Conservation (phyloP, 441 rosid species). For the Gossypium aridum region DNA sequence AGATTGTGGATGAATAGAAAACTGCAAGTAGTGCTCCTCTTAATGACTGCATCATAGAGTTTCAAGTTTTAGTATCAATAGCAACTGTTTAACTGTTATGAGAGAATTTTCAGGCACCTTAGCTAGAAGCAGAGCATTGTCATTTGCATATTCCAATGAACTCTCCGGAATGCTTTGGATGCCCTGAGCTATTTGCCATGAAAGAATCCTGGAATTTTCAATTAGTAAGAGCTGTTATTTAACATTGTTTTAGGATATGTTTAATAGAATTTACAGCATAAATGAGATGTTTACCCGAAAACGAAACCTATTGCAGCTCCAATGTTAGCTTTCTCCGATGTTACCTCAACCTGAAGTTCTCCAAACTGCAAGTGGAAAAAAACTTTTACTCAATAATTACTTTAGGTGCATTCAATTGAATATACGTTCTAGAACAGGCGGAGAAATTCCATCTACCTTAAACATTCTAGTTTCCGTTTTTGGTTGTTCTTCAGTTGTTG, state of each 20-base stretch:
- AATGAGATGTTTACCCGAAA: constrained; percentile 54
- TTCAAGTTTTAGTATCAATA: constrained; percentile 2
- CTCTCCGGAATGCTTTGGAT: constrained; percentile 69
- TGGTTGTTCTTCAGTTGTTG: constrained; percentile 31
- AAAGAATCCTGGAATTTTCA: constrained; percentile 52
- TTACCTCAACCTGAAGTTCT: constrained; percentile 79
- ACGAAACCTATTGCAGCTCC: constrained; percentile 66
- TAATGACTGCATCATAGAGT: constrained; percentile 55
- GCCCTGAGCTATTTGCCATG: constrained; percentile 79
- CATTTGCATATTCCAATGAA: constrained; percentile 83
- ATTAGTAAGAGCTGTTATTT: neutral
- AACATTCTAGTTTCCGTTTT: constrained; percentile 48
- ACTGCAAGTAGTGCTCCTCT: constrained; percentile 63
- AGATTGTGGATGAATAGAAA: constrained; percentile 53
- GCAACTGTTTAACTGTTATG: neutral
- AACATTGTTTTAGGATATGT: neutral
- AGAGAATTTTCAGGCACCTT: constrained; percentile 41
- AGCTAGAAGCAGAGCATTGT: constrained; percentile 72
- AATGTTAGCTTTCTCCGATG: constrained; percentile 59
- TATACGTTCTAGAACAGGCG: constrained; percentile 7
- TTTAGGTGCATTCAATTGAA: neutral
- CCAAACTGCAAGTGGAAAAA: constrained; percentile 60
- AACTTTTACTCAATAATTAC: neutral
- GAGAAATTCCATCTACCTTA: constrained; percentile 42
- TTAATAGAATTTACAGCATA: neutral